phyloP scores from a whole-genome alignment of 2,329 filamentous ascomycete species.

The Colletotrichum ledebouriae region DNA sequence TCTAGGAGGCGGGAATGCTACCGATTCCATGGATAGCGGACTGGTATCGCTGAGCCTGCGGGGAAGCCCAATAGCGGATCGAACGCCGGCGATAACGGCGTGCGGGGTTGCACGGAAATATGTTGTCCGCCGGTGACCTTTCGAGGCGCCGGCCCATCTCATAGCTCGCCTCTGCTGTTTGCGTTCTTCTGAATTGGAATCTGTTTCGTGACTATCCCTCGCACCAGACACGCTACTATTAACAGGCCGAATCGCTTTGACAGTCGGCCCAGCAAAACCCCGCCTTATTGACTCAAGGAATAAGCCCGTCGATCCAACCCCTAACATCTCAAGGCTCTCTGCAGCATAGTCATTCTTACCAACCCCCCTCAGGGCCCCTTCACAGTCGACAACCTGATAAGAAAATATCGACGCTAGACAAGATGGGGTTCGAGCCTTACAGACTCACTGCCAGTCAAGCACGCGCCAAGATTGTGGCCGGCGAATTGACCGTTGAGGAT shows the following conservation, averaged over 20 bases:
- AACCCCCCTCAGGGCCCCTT: not conserved
- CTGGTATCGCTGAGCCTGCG: not conserved
- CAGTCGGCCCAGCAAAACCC: not conserved
- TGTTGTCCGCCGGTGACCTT: too few relatives aligned
- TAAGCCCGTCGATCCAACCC: too few relatives aligned
- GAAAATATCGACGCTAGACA: not conserved
- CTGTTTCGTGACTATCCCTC: not conserved
- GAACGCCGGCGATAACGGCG: conserved; percentile 30
- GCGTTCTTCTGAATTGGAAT: too few relatives aligned
- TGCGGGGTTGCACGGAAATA: conserved; percentile 19
- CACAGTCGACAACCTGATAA: not conserved
- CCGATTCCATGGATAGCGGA: conserved; percentile 1
- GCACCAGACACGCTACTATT: not conserved
- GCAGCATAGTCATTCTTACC: too few relatives aligned
- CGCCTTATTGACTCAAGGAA: conserved; percentile 2
- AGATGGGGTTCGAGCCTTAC: conserved; percentile 34
- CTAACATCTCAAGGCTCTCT: too few relatives aligned
- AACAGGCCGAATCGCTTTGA: conserved; percentile 9
- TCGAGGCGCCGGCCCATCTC: too few relatives aligned
- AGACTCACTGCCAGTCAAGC: conserved; percentile 58
- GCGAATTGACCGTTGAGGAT: conserved; percentile 61
- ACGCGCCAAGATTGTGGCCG: conserved; percentile 53
- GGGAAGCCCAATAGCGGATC: conserved; percentile 17
- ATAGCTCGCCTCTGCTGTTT: too few relatives aligned
- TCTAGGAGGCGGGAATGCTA: not conserved